Percentiles rank a stretch among this genome's conserved stretches.
Conservation (phyloP, 345 rosid genomes). For the Crucihimalaya himalaica region DNA sequence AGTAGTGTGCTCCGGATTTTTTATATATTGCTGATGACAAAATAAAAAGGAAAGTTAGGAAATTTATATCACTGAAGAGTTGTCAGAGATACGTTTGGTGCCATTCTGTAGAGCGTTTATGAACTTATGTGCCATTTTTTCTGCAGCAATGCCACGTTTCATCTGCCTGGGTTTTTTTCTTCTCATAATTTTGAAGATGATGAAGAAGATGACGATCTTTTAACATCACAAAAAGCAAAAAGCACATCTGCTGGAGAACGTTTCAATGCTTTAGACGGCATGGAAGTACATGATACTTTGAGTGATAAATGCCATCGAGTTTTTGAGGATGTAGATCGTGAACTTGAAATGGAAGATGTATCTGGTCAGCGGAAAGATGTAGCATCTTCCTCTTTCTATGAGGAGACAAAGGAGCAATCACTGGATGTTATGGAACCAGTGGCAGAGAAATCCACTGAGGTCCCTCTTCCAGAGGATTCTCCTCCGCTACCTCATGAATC, state of each 20-base stretch:
- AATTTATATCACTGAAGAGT: not conserved
- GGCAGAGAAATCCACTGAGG: slow-evolving; percentile 39
- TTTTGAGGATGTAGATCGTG: slow-evolving; percentile 91
- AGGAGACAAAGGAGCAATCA: slow-evolving; percentile 48
- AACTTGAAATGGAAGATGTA: slow-evolving; percentile 98
- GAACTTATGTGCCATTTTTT: not conserved
- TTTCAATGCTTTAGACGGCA: slow-evolving; percentile 46
- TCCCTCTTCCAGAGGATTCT: slow-evolving; percentile 50
- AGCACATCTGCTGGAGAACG: slow-evolving; percentile 51
- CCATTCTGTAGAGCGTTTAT: slow-evolving; percentile 14
- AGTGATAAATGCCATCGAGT: slow-evolving; percentile 73
- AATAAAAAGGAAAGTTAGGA: slow-evolving; percentile 23
- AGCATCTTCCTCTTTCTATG: slow-evolving; percentile 43
- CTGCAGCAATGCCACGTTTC: slow-evolving; percentile 90
- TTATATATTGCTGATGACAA: slow-evolving; percentile 12
- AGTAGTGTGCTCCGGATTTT: not conserved
- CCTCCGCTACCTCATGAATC: slow-evolving; percentile 69
- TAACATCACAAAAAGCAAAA: slow-evolving; percentile 41
- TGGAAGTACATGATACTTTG: slow-evolving; percentile 49
- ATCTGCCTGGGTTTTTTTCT: slow-evolving; percentile 78
- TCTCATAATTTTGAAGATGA: slow-evolving; percentile 74
- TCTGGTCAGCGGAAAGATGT: slow-evolving; percentile 67
- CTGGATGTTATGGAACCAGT: slow-evolving; percentile 44
- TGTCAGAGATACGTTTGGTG: slow-evolving; percentile 7
- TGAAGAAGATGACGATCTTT: slow-evolving; percentile 65